Evolutionary conservation across 2,329 filamentous ascomycete species (phyloP).

Genomic region (Apiospora malaysiana): DNA sequence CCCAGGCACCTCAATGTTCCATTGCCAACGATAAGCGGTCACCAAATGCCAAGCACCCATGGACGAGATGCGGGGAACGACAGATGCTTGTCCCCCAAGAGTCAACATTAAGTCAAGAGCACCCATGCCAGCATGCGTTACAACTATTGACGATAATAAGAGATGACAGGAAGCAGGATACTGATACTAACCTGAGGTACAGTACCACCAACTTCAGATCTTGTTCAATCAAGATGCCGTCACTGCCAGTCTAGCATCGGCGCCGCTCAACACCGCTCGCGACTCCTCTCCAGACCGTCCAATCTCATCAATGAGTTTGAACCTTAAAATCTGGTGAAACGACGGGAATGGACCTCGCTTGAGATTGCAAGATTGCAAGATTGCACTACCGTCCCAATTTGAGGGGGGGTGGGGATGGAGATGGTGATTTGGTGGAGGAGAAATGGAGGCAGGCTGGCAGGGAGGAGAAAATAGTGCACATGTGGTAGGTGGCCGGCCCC

Average conservation of each 20-base stretch:
- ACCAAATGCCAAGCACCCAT: too few relatives aligned
- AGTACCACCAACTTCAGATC: background rate
- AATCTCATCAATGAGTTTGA: background rate
- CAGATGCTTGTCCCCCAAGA: background rate
- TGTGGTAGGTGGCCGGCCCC: too few relatives aligned
- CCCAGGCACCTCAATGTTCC: background rate
- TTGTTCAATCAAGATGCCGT: background rate
- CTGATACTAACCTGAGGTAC: too few relatives aligned
- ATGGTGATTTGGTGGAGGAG: too few relatives aligned
- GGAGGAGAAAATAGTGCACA: too few relatives aligned
- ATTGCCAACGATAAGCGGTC: background rate
- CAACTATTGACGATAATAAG: too few relatives aligned
- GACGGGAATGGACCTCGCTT: background rate
- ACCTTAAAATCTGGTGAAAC: conserved; percentile 16
- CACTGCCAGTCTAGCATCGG: background rate
- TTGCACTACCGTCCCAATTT: background rate
- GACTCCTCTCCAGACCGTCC: conserved; percentile 1
- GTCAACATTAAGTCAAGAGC: too few relatives aligned
- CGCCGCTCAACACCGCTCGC: background rate
- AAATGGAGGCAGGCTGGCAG: too few relatives aligned
- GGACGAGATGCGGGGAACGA: background rate
- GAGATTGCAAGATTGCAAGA: too few relatives aligned
- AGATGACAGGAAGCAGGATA: too few relatives aligned
- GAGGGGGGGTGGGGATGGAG: too few relatives aligned
- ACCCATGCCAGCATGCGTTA: too few relatives aligned